Evolutionary conservation across 176 grass and related monocot species (phyloP), one percentile per base, ranked within the genome.

Genomic region (Puya raimondii): DNA sequence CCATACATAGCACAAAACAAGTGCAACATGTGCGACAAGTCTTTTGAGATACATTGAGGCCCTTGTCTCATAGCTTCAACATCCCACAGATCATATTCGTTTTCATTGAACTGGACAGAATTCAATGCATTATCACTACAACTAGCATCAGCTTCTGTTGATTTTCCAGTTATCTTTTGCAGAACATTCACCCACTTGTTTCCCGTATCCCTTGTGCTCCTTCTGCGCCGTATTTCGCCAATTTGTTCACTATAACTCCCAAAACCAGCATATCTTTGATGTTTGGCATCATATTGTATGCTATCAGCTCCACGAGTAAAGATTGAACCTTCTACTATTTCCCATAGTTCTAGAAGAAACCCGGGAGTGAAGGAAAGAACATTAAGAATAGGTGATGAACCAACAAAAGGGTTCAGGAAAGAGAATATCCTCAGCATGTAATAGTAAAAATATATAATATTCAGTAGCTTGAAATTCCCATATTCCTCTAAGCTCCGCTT

Each of bases 1-100:
- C 80, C 86, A 80, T 97, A 97, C 29, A 68, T 86, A 61, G 89
- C 84, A 89, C 89, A 97, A 80, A 97, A 97, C 50, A 97, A 82
- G 87, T 92, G 73, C 76, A 97, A 50, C 77, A 80, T 83, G 52
- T 65, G 80, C 47, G 71, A 83, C 47, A 92, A 70, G 48, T 92
- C 65, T 50, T 83, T 85, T 9, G 74, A 77, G 54, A 90, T 87
- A 65, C 69, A 69, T 73, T 87, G 80, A 25, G 80, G 51, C 80
- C 80, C 93, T 79, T 85, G 84, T 83, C 80, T 87, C 84, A 97
- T 84, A 53, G 81, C 51, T 85, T 87, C 74, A 83, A 97, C 79
- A 77, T 97, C 86, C 93, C 93, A 92, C 63, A 79, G 71, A 74
- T 76, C 66, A 81, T 80, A 77, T 74, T 50, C 79, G 70, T 90